A percentile compares a stretch with the other conserved stretches of the same genome.
Evolutionary conservation across 306 rosid species (phyloP).

Genomic region (Pyrus communis): DNA sequence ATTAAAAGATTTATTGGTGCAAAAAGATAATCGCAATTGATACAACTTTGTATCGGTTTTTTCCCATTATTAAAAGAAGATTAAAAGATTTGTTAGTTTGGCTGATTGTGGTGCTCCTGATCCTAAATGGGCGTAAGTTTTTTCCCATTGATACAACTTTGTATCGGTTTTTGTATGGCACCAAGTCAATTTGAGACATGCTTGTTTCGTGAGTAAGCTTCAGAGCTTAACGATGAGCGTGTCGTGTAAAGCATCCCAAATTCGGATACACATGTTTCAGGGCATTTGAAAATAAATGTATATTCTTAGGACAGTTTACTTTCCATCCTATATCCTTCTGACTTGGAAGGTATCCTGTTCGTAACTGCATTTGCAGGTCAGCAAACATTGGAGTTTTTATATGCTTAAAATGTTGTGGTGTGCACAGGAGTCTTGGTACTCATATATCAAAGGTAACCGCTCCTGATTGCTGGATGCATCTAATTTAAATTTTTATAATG

Average conservation of each 20-base stretch:
- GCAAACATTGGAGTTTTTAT: constrained; percentile 92
- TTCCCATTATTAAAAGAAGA: constrained; percentile 63
- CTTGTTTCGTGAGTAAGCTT: background rate
- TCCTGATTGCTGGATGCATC: background rate
- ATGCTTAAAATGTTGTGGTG: constrained; percentile 95
- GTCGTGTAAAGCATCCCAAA: background rate
- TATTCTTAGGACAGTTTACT: background rate
- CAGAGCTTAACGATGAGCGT: background rate
- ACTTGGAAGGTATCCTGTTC: background rate
- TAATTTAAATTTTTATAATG: background rate
- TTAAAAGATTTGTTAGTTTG: constrained; percentile 70
- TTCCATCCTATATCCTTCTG: background rate
- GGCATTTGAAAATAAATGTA: constrained; percentile 5
- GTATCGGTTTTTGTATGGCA: background rate
- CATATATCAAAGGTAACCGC: constrained; percentile 84
- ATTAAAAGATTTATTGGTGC: too few relatives aligned
- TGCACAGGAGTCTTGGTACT: constrained; percentile 91
- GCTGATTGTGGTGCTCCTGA: constrained; percentile 92
- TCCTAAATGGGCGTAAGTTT: constrained; percentile 99
- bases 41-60: too few relatives aligned
- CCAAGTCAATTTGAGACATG: background rate
- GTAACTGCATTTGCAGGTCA: constrained; percentile 56
- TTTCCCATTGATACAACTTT: background rate
- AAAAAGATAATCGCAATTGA: too few relatives aligned
- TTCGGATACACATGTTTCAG: constrained; percentile 5